Percentiles rank a stretch among this genome's conserved stretches.
Conservation (phyloP, 1,284 basidiomycete species). For the Rhodotorula sp. region DNA sequence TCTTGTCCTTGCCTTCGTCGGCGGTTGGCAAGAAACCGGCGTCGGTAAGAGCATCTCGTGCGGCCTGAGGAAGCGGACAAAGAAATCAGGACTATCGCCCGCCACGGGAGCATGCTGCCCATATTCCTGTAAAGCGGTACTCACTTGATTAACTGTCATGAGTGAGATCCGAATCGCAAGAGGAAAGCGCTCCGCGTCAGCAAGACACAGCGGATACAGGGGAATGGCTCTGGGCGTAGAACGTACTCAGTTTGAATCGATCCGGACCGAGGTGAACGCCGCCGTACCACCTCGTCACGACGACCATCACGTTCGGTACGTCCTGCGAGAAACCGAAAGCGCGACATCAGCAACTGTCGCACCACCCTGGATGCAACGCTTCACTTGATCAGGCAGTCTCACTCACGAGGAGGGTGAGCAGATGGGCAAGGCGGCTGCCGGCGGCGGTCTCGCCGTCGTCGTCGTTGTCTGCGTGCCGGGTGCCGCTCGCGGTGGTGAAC, state of each 20-base stretch:
- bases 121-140: too few relatives aligned
- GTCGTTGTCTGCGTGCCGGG: conserved; percentile 64
- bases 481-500: conserved; percentile 18
- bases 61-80: neutral
- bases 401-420: conserved; percentile 78
- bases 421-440: conserved; percentile 77
- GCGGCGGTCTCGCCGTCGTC: conserved; percentile 91
- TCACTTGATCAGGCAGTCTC: neutral
- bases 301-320: conserved; percentile 65
- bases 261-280: conserved; percentile 59
- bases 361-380: too few relatives aligned
- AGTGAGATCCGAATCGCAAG: too few relatives aligned
- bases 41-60: conserved; percentile 3
- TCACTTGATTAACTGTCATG: conserved; percentile 44
- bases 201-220: neutral
- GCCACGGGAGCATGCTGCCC: too few relatives aligned
- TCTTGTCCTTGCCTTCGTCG: conserved; percentile 6
- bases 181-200: neutral
- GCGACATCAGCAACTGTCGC: neutral
- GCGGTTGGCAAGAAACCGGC: neutral
- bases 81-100: neutral
- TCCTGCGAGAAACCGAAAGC: conserved; percentile 19
- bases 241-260: conserved; percentile 64
- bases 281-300: conserved; percentile 60
- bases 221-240: neutral